These are phyloP conservation scores for Alternaria postmessia DNA, from an alignment of 2,329 filamentous ascomycete species.

Conservation along the genomic window DNA sequence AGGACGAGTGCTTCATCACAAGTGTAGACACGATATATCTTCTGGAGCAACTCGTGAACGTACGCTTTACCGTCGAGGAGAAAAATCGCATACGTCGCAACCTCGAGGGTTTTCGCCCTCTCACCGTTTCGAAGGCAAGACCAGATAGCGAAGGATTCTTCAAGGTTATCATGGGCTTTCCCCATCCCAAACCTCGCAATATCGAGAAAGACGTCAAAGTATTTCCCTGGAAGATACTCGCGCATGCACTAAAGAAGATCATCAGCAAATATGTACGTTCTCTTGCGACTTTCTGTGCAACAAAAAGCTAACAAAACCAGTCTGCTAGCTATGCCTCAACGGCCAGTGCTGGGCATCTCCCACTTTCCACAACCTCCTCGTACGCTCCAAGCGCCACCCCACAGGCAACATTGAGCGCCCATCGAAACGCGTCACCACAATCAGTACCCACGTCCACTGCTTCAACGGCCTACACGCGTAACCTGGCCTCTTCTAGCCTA, in stretches of 20 bases:
- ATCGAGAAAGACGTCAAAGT: constrained; percentile 99
- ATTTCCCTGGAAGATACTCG: constrained; percentile 93
- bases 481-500: constrained; percentile 54
- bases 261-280: constrained; percentile 89
- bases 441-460: constrained; percentile 57
- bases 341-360: constrained; percentile 58
- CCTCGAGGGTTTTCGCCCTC: constrained; percentile 88
- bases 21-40: constrained; percentile 96
- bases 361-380: constrained; percentile 40
- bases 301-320: constrained; percentile 55
- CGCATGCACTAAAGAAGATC: constrained; percentile 92
- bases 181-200: constrained; percentile 91
- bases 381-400: constrained; percentile 54
- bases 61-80: constrained; percentile 92
- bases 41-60: constrained; percentile 87
- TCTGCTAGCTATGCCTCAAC: constrained; percentile 75
- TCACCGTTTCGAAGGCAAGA: constrained; percentile 94
- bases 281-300: constrained; percentile 21
- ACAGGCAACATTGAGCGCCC: constrained; percentile 58
- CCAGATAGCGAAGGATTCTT: constrained; percentile 95
- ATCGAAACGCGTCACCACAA: constrained; percentile 58
- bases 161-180: constrained; percentile 98
- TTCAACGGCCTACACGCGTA: constrained; percentile 55
- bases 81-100: constrained; percentile 98
- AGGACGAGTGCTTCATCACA: constrained; percentile 88